phyloP scores from a whole-genome alignment of 2,329 filamentous ascomycete genomes.

The Orbilia ellipsospora region DNA sequence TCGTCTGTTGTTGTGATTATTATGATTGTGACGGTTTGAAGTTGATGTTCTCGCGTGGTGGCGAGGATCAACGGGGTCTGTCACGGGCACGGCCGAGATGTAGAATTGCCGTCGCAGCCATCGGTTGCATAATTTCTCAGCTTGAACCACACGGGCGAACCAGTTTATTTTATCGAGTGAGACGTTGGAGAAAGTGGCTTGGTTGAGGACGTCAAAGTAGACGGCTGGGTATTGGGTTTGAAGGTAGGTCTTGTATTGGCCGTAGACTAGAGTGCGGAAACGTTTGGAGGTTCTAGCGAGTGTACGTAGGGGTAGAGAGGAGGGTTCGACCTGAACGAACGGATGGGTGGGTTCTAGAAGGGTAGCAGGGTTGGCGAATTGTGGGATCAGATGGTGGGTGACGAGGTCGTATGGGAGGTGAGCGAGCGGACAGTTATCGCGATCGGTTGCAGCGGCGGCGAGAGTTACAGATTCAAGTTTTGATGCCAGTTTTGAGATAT shows the following conservation, averaged over 20 bases:
- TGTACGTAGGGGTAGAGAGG: constrained; percentile 15
- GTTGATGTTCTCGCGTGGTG: background rate
- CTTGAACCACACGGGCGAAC: constrained; percentile 4
- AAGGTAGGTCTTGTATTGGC: constrained; percentile 44
- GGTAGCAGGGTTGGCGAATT: constrained; percentile 23
- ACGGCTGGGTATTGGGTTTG: constrained; percentile 41
- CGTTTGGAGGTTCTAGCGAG: constrained; percentile 28
- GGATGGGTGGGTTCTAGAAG: constrained; percentile 11
- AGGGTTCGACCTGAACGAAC: constrained; percentile 8
- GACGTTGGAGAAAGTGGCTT: background rate
- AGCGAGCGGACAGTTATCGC: constrained; percentile 5
- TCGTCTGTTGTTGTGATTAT: background rate
- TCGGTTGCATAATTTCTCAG: constrained; percentile 38
- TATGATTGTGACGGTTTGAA: background rate
- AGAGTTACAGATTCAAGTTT: constrained; percentile 31
- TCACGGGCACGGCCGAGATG: constrained; percentile 8
- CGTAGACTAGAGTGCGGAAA: constrained; percentile 25
- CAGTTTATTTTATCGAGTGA: constrained; percentile 24
- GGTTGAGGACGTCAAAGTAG: constrained; percentile 13
- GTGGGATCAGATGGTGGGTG: constrained; percentile 49
- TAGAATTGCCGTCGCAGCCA: constrained; percentile 37
- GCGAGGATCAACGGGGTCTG: constrained; percentile 1
- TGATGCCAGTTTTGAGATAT: constrained; percentile 30
- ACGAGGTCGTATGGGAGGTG: constrained; percentile 37
- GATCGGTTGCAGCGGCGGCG: constrained; percentile 2